Evolutionary conservation across 495 filamentous ascomycete genomes (phyloP), one percentile per base, ranked within the genome.

Genomic region (Tuber melanosporum): DNA sequence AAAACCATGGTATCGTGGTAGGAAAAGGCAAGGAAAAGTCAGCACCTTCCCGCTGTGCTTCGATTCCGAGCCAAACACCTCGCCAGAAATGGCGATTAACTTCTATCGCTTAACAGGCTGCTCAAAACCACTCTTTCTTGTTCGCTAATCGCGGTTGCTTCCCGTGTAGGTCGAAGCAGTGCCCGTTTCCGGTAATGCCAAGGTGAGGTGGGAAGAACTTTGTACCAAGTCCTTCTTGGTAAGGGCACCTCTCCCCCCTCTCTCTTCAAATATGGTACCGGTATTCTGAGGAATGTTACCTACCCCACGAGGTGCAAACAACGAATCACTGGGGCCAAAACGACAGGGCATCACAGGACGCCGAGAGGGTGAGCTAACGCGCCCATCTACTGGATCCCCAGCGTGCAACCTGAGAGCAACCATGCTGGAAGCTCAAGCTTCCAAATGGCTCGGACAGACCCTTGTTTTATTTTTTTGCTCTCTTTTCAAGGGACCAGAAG

Each of bases 81-180:
- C 78, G 78, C 73, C 73, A 78, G 74, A 43, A 52, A 70, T 49
- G 73, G 74, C 66, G 77, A 80, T 76, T 77, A 79, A 76, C 75
- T 71, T 26, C 66, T 42, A 74, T 80, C 78, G 78, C 78, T 76
- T 80, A 80, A 52, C 73, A 69, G 57, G 76, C 73, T 76, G 46
- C 71, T 78, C 45, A 74, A 73, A 57, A 52, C 71, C 43, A 32
- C 57, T 66, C 43, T 77, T 74, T 79, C 47, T 52, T 32, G 36
- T 71, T 80, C 78, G 78, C 78, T 80, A 80, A 80, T 80, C 78
- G 78, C 78, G 78, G 78, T 80, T 80, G 77, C 42, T 22, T 80
- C 73, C 78, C 77, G 77, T 66, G 45, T 66, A 79, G 71, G 70
- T 76, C 66, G 73, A 73, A 76, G 78, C 74, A 71, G 71, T 57